A percentile compares a stretch with the other conserved stretches of the same genome.
phyloP scores from a whole-genome alignment of 192 early-diverging fungal species.

The Polychytrium aggregatum region DNA sequence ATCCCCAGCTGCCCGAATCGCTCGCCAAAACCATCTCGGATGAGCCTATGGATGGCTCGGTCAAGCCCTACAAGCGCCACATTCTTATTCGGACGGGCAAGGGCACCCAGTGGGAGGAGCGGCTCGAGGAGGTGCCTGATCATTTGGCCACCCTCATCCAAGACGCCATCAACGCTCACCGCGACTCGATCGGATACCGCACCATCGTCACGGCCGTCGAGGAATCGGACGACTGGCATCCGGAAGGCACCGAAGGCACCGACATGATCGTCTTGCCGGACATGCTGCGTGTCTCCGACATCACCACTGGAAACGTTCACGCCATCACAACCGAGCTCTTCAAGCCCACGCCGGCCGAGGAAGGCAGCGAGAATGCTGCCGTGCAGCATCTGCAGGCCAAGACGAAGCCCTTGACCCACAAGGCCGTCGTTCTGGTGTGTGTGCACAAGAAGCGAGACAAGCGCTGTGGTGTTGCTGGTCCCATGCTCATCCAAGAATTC shows the following conservation, averaged over 20 bases:
- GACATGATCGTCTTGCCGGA: too few species aligned
- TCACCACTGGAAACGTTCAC: background rate
- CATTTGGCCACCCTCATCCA: constrained; percentile 1
- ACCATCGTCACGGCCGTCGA: constrained; percentile 27
- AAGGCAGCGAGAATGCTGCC: background rate
- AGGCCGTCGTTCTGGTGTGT: constrained; percentile 44
- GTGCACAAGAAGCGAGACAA: constrained; percentile 52
- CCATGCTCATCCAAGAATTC: constrained; percentile 46
- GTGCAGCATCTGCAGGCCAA: too few species aligned
- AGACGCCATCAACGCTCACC: background rate
- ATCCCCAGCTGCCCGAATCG: constrained; percentile 26
- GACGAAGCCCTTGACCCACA: constrained; percentile 6
- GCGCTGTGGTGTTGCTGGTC: constrained; percentile 52
- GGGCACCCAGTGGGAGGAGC: constrained; percentile 18
- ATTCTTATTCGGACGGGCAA: constrained; percentile 21
- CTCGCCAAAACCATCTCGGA: constrained; percentile 24
- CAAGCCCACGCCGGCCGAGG: background rate
- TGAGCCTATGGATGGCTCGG: constrained; percentile 11
- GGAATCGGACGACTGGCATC: background rate
- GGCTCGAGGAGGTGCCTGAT: constrained; percentile 18
- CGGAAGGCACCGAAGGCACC: constrained; percentile 3
- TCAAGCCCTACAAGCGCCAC: constrained; percentile 39
- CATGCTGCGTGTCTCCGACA: background rate
- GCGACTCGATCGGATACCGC: constrained; percentile 1
- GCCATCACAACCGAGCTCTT: background rate